phyloP scores from a whole-genome alignment of 257 asterid genomes.

The Plantago elongata region DNA sequence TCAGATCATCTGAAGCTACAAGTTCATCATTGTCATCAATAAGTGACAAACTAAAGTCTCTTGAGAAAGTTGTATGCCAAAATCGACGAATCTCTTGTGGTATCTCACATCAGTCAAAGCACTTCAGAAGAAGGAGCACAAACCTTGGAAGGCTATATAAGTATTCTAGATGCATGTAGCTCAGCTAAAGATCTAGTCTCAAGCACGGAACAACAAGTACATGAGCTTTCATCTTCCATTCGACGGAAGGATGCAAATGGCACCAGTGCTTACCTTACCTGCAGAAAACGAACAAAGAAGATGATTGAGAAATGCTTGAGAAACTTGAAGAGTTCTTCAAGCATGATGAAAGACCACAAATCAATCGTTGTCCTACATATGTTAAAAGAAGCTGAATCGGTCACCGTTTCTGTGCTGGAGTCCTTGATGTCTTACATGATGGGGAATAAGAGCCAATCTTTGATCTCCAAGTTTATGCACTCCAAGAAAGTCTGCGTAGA shows the following conservation, averaged over 20 bases:
- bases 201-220: slow-evolving; percentile 14
- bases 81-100: slow-evolving; percentile 17
- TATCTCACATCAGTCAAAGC: background rate
- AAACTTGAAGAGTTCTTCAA: slow-evolving; percentile 8
- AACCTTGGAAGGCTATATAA: slow-evolving; percentile 17
- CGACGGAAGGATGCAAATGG: slow-evolving; percentile 20
- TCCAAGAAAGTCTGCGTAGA: slow-evolving; percentile 18
- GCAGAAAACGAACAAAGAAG: slow-evolving; percentile 19
- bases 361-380: background rate
- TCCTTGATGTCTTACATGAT: slow-evolving; percentile 19
- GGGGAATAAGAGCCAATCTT: slow-evolving; percentile 26
- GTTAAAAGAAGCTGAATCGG: slow-evolving; percentile 19
- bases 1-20: slow-evolving; percentile 17
- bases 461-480: slow-evolving; percentile 28
- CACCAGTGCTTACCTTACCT: slow-evolving; percentile 7
- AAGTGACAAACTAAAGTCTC: slow-evolving; percentile 12
- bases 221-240: slow-evolving; percentile 20
- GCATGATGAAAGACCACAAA: background rate
- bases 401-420: slow-evolving; percentile 17
- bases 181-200: slow-evolving; percentile 21
- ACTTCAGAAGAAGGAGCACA: slow-evolving; percentile 3
- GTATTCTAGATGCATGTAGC: slow-evolving; percentile 20
- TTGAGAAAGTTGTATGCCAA: slow-evolving; percentile 14
- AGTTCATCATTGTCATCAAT: slow-evolving; percentile 22
- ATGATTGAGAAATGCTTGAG: slow-evolving; percentile 17